Evolutionary conservation across 2,329 filamentous ascomycete species (phyloP).

Genomic region (Annulohypoxylon truncatum): DNA sequence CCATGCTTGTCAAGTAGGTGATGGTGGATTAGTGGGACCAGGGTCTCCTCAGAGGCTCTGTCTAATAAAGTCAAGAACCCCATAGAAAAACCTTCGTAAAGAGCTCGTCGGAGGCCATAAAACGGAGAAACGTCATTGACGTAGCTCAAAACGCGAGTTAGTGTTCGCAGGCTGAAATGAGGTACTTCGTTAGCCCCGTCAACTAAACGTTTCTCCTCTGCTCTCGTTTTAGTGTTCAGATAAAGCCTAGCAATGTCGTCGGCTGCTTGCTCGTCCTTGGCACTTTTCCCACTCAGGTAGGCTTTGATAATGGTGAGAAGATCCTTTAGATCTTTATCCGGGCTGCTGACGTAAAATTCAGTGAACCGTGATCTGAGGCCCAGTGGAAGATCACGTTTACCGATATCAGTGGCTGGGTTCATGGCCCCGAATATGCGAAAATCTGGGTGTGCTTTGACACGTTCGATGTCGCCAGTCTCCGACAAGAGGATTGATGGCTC

Average conservation of each 20-base stretch:
- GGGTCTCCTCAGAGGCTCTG: constrained; percentile 80
- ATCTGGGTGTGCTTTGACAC: constrained; percentile 87
- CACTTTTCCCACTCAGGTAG: constrained; percentile 80
- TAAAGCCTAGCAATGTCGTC: constrained; percentile 89
- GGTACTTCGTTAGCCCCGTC: constrained; percentile 96
- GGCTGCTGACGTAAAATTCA: constrained; percentile 92
- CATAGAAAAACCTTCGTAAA: constrained; percentile 98
- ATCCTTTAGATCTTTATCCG: constrained; percentile 87
- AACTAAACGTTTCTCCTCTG: constrained; percentile 84
- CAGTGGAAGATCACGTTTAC: constrained; percentile 91
- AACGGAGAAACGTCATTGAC: constrained; percentile 84
- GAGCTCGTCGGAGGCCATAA: constrained; percentile 85
- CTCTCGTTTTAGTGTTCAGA: constrained; percentile 84
- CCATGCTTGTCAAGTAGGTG: constrained; percentile 79
- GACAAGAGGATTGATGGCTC: constrained; percentile 87
- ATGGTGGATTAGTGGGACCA: constrained; percentile 83
- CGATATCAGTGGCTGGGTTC: constrained; percentile 98
- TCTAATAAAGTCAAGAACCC: constrained; percentile 93
- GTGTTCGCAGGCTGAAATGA: constrained; percentile 94
- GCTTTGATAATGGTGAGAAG: constrained; percentile 88
- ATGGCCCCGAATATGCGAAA: constrained; percentile 98
- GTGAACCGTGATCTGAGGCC: constrained; percentile 93
- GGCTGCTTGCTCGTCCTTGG: constrained; percentile 77
- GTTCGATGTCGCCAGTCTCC: constrained; percentile 92
- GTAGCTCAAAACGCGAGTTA: constrained; percentile 91